phyloP scores from a whole-genome alignment of 2,329 filamentous ascomycete species.

The Ophiobolus disseminans region DNA sequence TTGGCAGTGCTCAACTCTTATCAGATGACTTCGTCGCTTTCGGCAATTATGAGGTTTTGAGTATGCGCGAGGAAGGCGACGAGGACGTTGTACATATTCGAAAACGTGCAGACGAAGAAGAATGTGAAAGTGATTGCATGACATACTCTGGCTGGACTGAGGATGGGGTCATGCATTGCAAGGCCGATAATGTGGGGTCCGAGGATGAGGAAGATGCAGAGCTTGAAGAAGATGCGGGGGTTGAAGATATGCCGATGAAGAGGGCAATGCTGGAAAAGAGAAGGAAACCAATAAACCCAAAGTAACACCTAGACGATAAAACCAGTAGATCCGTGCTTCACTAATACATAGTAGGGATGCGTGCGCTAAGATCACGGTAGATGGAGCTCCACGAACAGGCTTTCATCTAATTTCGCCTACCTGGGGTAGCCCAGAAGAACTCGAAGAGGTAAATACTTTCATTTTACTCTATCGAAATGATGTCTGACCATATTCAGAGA shows the following conservation, averaged over 20 bases:
- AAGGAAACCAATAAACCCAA: too few species aligned
- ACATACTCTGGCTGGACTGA: constrained; percentile 8
- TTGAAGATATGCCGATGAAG: too few species aligned
- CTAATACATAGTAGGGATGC: too few species aligned
- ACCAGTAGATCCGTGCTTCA: too few species aligned
- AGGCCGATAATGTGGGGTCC: background rate
- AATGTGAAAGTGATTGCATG: constrained; percentile 8
- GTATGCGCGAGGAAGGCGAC: constrained; percentile 4
- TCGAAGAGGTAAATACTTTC: background rate
- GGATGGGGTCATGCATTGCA: background rate
- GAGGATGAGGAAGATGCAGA: background rate
- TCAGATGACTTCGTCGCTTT: background rate
- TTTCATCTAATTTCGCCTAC: background rate
- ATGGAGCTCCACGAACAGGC: too few species aligned
- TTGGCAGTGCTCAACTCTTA: background rate
- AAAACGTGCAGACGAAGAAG: constrained; percentile 1
- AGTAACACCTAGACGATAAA: too few species aligned
- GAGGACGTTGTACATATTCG: constrained; percentile 9
- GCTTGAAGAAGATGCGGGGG: background rate
- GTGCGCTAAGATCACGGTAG: too few species aligned
- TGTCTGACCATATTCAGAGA: background rate
- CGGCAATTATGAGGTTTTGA: constrained; percentile 6
- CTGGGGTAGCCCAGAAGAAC: background rate
- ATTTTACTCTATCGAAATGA: background rate
- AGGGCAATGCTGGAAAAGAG: too few species aligned